Evolutionary conservation across 805 yeast species (phyloP).

Genomic region (Priceomyces melissophilus): DNA sequence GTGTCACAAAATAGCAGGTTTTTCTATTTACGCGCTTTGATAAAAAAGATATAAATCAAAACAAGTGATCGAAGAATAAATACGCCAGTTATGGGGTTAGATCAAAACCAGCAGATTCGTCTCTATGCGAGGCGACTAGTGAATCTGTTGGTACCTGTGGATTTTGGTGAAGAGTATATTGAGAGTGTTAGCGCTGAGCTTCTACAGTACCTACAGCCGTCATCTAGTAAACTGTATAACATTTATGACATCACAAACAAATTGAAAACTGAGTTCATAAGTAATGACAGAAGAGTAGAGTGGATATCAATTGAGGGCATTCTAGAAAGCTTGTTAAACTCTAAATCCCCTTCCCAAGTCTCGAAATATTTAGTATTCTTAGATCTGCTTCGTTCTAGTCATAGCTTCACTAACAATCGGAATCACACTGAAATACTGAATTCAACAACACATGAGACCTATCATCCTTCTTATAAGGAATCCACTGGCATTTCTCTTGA

Average conservation of each 20-base stretch:
- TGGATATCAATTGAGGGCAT: constrained; percentile 34
- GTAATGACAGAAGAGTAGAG: constrained; percentile 21
- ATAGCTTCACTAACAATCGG: no score
- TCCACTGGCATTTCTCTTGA: constrained; percentile 1
- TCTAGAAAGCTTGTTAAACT: constrained; percentile 25
- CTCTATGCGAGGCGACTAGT: constrained; percentile 34
- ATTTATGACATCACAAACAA: constrained; percentile 18
- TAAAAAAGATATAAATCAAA: constrained; percentile 1
- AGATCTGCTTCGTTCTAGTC: constrained; percentile 11
- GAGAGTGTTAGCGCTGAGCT: constrained; percentile 31
- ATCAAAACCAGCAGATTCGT: constrained; percentile 29
- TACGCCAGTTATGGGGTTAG: constrained; percentile 20
- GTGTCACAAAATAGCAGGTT: background rate
- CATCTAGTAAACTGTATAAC: constrained; percentile 9
- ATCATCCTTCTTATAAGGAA: constrained; percentile 8
- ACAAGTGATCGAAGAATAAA: constrained; percentile 1
- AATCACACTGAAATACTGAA: constrained; percentile 1
- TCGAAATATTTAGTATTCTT: constrained; percentile 34
- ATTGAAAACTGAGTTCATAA: constrained; percentile 21
- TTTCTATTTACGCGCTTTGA: background rate
- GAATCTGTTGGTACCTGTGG: constrained; percentile 33
- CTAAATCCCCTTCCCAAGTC: constrained; percentile 28
- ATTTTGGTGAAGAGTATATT: constrained; percentile 32
- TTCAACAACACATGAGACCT: constrained; percentile 1
- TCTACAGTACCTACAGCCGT: constrained; percentile 7